Base-by-base conservation (phyloP, 177 flowering plant species). In the Vitis hybrid region DNA sequence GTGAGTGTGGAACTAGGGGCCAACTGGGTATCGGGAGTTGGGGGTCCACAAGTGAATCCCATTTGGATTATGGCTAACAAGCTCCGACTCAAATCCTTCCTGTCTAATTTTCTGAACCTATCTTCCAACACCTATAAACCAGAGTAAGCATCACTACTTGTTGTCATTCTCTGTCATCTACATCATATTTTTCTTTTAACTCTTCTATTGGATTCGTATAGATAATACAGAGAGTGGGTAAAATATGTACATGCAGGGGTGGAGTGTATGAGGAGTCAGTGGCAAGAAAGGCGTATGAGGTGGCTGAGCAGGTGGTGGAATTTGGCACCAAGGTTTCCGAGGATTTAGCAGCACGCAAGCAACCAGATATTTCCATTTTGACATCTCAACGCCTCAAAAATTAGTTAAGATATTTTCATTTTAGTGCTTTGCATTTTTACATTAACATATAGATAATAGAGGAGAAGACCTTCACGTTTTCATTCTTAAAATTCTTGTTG, bases 21-120 rank as follows among this genome's bases (percentile, higher is more conserved):
- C 2, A 82, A 82, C 51, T 84, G 87, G 87, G 77, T 84, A 7
- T 77, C 79, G 64, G 80, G 84, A 13, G 81, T 77, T 53, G 75
- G 75, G 4, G 84, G 84, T 11, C 24, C 67, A 18, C 18, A 77
- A 56, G 12, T 46, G 11, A 84, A 82, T 27, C 82, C 82, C 8
- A 71, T 84, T 12, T 78, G 75, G 80, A 49, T 64, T 13, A 78
- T 84, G 71, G 82, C 65, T 24, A 79, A 83, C 7, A 63, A 79
- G 49, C 71, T 79, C 24, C 65, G 76, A 32, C 85, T 84, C 74
- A 72, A 72, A n/a, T 79, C 70, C 15, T 81, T 18, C 70, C 61
- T n/a, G 55, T 82, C 84, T n/a, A 64, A 82, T 70, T 82, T 17
- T 15, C 78, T 70, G 8, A 79, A 82, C 66, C 51, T 82, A 51